Conservation (phyloP, 2,329 filamentous ascomycete species). For the Lecanicillium sp. region DNA sequence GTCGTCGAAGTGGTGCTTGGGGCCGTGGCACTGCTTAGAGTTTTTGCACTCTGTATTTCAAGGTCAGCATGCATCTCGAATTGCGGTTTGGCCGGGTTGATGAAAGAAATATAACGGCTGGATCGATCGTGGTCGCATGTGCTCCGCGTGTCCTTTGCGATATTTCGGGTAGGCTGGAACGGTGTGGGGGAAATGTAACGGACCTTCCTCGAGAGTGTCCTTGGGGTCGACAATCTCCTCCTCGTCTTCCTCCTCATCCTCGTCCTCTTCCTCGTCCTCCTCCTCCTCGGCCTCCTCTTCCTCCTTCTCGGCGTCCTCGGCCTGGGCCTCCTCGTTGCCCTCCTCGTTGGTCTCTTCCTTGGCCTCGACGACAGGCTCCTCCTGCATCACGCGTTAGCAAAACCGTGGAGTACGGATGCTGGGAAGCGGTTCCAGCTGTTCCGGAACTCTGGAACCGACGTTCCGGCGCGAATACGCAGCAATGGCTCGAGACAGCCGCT, state of each 20-base stretch:
- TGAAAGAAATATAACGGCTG: neutral
- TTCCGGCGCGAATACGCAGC: neutral
- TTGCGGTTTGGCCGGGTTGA: constrained; percentile 10
- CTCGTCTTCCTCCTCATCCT: constrained; percentile 56
- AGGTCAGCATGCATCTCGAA: constrained; percentile 18
- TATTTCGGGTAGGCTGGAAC: constrained; percentile 9
- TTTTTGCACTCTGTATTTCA: constrained; percentile 72
- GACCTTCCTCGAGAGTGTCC: constrained; percentile 86
- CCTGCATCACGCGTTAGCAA: constrained; percentile 27
- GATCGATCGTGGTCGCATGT: neutral
- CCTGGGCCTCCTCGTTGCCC: constrained; percentile 23
- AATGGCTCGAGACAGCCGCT: constrained; percentile 14
- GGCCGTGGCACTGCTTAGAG: constrained; percentile 74
- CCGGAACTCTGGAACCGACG: neutral
- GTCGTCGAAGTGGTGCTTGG: constrained; percentile 98
- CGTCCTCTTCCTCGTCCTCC: constrained; percentile 42
- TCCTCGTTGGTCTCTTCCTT: constrained; percentile 23
- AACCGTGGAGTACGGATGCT: neutral
- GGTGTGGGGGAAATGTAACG: constrained; percentile 31
- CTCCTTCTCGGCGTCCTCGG: constrained; percentile 29
- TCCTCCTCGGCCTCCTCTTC: constrained; percentile 43
- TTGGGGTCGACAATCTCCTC: constrained; percentile 85
- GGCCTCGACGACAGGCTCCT: constrained; percentile 23
- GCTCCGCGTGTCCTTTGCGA: neutral
- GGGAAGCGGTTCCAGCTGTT: neutral